Conservation (phyloP, 257 asterid species). For the Ajuga chamaepitys region DNA sequence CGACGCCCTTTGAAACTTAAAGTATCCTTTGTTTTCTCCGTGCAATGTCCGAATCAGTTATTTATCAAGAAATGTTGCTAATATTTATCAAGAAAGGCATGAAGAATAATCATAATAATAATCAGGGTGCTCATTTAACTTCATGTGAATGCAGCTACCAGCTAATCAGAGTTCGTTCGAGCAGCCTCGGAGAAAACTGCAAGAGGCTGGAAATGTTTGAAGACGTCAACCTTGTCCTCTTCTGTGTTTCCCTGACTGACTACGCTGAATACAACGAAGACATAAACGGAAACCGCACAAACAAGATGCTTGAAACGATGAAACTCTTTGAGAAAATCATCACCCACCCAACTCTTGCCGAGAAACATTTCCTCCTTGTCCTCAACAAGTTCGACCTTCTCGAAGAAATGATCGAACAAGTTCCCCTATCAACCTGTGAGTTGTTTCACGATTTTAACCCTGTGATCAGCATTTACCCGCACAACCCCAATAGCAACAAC, state of each 20-base stretch:
- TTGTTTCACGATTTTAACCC: constrained; percentile 82
- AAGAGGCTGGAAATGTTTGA: constrained; percentile 91
- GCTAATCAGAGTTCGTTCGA: constrained; percentile 59
- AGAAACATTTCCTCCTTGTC: constrained; percentile 56
- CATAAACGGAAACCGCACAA: constrained; percentile 42
- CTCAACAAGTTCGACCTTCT: constrained; percentile 80
- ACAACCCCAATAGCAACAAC: constrained; percentile 28
- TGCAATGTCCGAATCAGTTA: not conserved
- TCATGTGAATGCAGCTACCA: constrained; percentile 50
- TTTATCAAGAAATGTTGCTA: too few relatives aligned
- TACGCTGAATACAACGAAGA: constrained; percentile 55
- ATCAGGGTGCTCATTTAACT: not conserved
- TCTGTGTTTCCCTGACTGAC: constrained; percentile 66
- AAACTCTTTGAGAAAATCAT: constrained; percentile 48
- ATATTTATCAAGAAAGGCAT: too few relatives aligned
- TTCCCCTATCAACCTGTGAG: constrained; percentile 62
- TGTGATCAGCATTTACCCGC: constrained; percentile 41
- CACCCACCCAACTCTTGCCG: constrained; percentile 45
- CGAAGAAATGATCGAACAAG: constrained; percentile 50
- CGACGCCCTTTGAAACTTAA: not conserved
- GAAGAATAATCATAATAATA: too few relatives aligned
- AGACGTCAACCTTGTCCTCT: constrained; percentile 61
- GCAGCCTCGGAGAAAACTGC: constrained; percentile 78
- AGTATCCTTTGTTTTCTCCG: not conserved
- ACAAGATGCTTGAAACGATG: constrained; percentile 68